phyloP scores from a whole-genome alignment of 83 land plant species.

The Thuja plicata region DNA sequence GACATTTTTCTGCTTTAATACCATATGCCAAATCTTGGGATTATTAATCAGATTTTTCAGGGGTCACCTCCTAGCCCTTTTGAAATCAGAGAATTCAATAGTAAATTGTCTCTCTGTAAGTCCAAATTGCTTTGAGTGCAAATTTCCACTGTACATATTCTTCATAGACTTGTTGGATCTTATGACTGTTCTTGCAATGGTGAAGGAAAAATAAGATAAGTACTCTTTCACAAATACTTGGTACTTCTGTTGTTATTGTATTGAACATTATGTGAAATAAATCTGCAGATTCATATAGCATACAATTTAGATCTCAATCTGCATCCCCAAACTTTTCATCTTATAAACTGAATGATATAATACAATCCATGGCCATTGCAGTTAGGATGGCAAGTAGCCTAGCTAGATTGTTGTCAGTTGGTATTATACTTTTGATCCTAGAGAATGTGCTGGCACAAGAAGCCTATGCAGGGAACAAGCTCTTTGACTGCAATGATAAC shows the following conservation, averaged over 20 bases:
- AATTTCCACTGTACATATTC: not conserved
- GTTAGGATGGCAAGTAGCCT: not conserved
- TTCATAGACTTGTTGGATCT: not conserved
- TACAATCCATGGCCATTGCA: not conserved
- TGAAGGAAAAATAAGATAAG: not conserved
- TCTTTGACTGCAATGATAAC: conserved; percentile 21
- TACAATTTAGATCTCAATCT: not conserved
- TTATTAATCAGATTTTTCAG: too few species aligned
- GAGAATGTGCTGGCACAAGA: not conserved
- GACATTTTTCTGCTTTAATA: too few species aligned
- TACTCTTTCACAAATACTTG: not conserved
- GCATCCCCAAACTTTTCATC: not conserved
- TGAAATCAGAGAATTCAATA: too few species aligned
- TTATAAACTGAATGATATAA: not conserved
- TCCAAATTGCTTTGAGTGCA: not conserved
- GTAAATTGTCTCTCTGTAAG: too few species aligned
- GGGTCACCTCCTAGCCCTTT: not conserved
- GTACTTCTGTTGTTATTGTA: not conserved
- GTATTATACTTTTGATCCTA: not conserved
- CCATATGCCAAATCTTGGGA: too few species aligned
- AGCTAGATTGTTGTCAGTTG: not conserved
- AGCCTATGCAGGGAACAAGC: conserved; percentile 19
- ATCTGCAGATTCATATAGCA: not conserved
- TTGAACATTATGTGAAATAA: not conserved
- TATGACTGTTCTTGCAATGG: not conserved